Evolutionary conservation across 352 stramenopile genomes (phyloP).

Genomic region (Pythium aristosporum): DNA sequence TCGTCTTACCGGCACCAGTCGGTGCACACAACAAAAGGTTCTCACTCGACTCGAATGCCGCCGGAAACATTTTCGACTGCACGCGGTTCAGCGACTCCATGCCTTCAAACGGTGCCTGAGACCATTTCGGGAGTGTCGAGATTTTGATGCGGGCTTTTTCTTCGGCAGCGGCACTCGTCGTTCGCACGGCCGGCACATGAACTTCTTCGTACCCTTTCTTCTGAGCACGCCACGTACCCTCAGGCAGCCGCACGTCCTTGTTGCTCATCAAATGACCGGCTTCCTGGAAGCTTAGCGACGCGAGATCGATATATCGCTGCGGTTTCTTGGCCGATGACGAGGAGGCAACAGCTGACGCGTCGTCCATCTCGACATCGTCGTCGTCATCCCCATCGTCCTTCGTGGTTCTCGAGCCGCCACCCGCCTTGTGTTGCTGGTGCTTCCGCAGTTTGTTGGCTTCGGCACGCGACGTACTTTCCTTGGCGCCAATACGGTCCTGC

Average conservation of each 20-base stretch:
- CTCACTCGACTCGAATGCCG: slow-evolving; percentile 91
- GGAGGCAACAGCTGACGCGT: slow-evolving; percentile 13
- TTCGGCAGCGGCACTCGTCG: slow-evolving; percentile 67
- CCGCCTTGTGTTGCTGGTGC: slow-evolving; percentile 52
- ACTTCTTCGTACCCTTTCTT: slow-evolving; percentile 99
- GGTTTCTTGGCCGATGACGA: slow-evolving; percentile 51
- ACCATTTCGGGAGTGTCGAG: slow-evolving; percentile 93
- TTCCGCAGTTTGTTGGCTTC: slow-evolving; percentile 84
- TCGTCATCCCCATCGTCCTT: slow-evolving; percentile 45
- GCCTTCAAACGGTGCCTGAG: slow-evolving; percentile 93
- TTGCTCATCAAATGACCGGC: slow-evolving; percentile 98
- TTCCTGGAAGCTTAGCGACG: slow-evolving; percentile 94
- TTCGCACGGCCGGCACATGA: slow-evolving; percentile 96
- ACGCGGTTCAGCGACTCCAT: slow-evolving; percentile 99
- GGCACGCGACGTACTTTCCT: slow-evolving; percentile 79
- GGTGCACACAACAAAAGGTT: slow-evolving; percentile 99
- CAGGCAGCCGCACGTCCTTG: slow-evolving; percentile 95
- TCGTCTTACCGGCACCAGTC: slow-evolving; percentile 99
- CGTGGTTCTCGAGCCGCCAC: slow-evolving; percentile 25
- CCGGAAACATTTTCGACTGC: slow-evolving; percentile 97
- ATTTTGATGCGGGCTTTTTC: slow-evolving; percentile 89
- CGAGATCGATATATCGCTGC: slow-evolving; percentile 93
- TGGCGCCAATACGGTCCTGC: slow-evolving; percentile 87
- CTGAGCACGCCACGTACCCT: slow-evolving; percentile 96
- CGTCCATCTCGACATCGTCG: slow-evolving; percentile 57